Conservation (phyloP, 2,329 filamentous ascomycete genomes). For the Cladosporium cucumerinum region DNA sequence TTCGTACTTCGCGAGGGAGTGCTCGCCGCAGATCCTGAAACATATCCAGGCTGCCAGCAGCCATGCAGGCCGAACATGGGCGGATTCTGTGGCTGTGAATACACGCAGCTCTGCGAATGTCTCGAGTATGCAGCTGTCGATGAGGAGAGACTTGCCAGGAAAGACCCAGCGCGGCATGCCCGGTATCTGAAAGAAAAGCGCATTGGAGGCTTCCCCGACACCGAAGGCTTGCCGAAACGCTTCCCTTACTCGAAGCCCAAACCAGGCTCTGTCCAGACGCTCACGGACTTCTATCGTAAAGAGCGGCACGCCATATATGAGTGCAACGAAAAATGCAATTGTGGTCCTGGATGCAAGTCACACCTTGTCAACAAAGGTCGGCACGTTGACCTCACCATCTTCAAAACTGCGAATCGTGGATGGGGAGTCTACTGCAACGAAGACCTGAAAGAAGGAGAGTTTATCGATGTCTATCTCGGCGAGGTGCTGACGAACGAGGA, state of each 20-base stretch:
- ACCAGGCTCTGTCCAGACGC: conserved; percentile 27
- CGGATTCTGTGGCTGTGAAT: conserved; percentile 57
- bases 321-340: conserved; percentile 70
- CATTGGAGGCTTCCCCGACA: conserved; percentile 19
- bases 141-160: conserved; percentile 35
- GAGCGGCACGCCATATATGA: conserved; percentile 64
- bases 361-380: conserved; percentile 73
- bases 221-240: conserved; percentile 42
- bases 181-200: conserved; percentile 23
- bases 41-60: conserved; percentile 63
- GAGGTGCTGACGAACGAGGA: conserved; percentile 52
- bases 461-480: conserved; percentile 76
- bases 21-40: conserved; percentile 52
- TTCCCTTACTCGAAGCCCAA: conserved; percentile 60
- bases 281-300: conserved; percentile 41
- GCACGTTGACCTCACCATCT: conserved; percentile 69
- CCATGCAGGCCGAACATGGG: conserved; percentile 57
- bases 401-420: conserved; percentile 68
- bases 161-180: conserved; percentile 20
- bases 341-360: conserved; percentile 64
- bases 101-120: conserved; percentile 61
- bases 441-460: conserved; percentile 67
- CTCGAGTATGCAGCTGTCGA: conserved; percentile 59
- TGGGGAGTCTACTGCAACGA: conserved; percentile 71
- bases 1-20: conserved; percentile 62